Conservation (phyloP, 2,329 filamentous ascomycete species). For the Alternaria gaisen region DNA sequence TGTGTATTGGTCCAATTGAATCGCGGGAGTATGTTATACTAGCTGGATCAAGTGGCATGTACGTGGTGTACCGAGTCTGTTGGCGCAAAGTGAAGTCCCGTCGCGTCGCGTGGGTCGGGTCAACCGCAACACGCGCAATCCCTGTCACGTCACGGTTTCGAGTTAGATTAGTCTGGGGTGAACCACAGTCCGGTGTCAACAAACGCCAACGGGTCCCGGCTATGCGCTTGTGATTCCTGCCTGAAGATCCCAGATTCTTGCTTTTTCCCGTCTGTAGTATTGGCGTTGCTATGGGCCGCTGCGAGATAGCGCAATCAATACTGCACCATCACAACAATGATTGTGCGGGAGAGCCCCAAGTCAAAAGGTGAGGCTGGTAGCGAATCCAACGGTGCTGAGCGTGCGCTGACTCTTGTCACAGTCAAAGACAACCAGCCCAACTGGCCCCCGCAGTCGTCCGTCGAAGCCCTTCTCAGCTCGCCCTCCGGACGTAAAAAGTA, state of each 20-base stretch:
- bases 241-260: slow-evolving; percentile 2
- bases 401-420: slow-evolving; percentile 28
- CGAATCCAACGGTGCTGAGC: background rate
- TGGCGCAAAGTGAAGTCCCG: background rate
- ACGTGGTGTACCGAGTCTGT: background rate
- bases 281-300: slow-evolving; percentile 42
- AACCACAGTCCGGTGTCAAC: slow-evolving; percentile 37
- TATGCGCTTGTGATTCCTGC: slow-evolving; percentile 6
- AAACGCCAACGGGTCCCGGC: slow-evolving; percentile 18
- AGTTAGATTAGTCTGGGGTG: slow-evolving; percentile 28
- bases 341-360: slow-evolving; percentile 59
- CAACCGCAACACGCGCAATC: slow-evolving; percentile 36
- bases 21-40: background rate
- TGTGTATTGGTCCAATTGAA: background rate
- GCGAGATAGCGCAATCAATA: slow-evolving; percentile 16
- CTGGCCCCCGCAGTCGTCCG: slow-evolving; percentile 71
- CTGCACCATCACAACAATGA: slow-evolving; percentile 49
- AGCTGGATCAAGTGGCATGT: background rate
- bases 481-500: slow-evolving; percentile 82
- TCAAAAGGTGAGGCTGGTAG: slow-evolving; percentile 46
- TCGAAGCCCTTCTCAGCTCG: slow-evolving; percentile 70
- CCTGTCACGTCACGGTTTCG: slow-evolving; percentile 38
- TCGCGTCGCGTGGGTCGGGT: slow-evolving; percentile 26
- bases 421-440: slow-evolving; percentile 53
- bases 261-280: slow-evolving; percentile 2